Conservation (phyloP, 1,284 basidiomycete genomes). For the Ceratobasidium sp. region DNA sequence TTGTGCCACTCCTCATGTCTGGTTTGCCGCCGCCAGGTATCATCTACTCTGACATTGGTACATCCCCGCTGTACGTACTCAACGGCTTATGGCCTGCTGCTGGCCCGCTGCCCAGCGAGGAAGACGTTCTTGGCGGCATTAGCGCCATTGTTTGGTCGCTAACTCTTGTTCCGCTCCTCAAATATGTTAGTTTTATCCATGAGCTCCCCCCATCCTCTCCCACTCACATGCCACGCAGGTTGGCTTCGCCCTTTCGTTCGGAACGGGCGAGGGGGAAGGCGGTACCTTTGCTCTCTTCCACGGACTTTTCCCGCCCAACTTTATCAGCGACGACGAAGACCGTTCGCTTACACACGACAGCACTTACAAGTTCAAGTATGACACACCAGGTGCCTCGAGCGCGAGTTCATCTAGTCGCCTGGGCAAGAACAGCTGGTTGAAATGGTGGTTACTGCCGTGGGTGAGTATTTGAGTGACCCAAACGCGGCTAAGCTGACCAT, state of each 20-base stretch:
- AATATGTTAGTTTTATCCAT: slow-evolving; percentile 66
- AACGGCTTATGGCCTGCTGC: slow-evolving; percentile 71
- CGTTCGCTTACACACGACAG: slow-evolving; percentile 66
- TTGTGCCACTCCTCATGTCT: background rate
- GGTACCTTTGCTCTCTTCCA: slow-evolving; percentile 75
- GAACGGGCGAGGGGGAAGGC: slow-evolving; percentile 72
- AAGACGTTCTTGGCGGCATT: slow-evolving; percentile 72
- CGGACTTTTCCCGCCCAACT: slow-evolving; percentile 67
- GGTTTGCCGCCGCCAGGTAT: slow-evolving; percentile 60
- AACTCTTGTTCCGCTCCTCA: slow-evolving; percentile 70
- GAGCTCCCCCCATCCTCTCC: slow-evolving; percentile 5
- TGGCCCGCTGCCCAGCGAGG: slow-evolving; percentile 63
- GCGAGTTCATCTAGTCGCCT: background rate
- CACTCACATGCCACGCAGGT: slow-evolving; percentile 57
- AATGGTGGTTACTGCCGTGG: slow-evolving; percentile 68
- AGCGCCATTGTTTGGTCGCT: slow-evolving; percentile 75
- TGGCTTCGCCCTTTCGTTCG: slow-evolving; percentile 68
- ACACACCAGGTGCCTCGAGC: slow-evolving; percentile 20
- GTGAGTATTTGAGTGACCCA: slow-evolving; percentile 55
- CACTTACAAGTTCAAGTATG: slow-evolving; percentile 50
- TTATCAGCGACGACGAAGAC: slow-evolving; percentile 63
- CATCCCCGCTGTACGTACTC: slow-evolving; percentile 76
- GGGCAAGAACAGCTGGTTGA: slow-evolving; percentile 50
- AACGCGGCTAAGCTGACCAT: no score
- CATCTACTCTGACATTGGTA: slow-evolving; percentile 74